Percentiles rank a stretch among this genome's conserved stretches.
phyloP scores from a whole-genome alignment of 2,329 filamentous ascomycete genomes.

The Blastomyces gilchristii region DNA sequence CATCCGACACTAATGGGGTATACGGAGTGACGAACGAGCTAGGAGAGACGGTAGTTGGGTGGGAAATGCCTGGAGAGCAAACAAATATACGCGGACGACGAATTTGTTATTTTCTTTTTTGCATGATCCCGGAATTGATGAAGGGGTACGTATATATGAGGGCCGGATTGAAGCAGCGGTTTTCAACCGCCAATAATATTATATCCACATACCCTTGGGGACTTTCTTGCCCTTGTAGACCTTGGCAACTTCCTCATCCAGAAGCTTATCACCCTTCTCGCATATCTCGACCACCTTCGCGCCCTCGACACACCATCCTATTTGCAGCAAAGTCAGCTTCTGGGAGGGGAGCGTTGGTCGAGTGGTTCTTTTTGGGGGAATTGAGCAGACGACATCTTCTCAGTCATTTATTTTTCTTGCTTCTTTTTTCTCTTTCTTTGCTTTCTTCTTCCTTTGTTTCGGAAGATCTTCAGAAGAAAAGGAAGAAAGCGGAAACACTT shows the following conservation, averaged over 20 bases:
- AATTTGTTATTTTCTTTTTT: not conserved
- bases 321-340: conserved; percentile 9
- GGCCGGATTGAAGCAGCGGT: not conserved
- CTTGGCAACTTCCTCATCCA: conserved; percentile 87
- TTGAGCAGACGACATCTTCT: not conserved
- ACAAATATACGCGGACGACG: not conserved
- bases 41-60: conserved; percentile 91
- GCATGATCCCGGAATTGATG: no score
- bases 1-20: conserved; percentile 79
- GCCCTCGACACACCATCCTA: conserved; percentile 64
- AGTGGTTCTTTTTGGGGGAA: not conserved
- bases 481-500: conserved; percentile 1
- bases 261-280: conserved; percentile 87
- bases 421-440: not conserved
- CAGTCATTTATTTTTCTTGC: not conserved
- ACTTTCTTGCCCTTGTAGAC: conserved; percentile 99
- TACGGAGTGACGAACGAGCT: conserved; percentile 92
- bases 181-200: not conserved
- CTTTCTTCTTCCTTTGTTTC: not conserved
- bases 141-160: not conserved
- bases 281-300: conserved; percentile 91
- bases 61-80: conserved; percentile 59
- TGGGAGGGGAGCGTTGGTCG: not conserved
- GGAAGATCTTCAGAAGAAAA: not conserved
- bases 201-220: conserved; percentile 57